These are phyloP conservation scores for Haplosporangium gracile DNA, from an alignment of 192 early-diverging fungal species.

Conservation along the genomic window DNA sequence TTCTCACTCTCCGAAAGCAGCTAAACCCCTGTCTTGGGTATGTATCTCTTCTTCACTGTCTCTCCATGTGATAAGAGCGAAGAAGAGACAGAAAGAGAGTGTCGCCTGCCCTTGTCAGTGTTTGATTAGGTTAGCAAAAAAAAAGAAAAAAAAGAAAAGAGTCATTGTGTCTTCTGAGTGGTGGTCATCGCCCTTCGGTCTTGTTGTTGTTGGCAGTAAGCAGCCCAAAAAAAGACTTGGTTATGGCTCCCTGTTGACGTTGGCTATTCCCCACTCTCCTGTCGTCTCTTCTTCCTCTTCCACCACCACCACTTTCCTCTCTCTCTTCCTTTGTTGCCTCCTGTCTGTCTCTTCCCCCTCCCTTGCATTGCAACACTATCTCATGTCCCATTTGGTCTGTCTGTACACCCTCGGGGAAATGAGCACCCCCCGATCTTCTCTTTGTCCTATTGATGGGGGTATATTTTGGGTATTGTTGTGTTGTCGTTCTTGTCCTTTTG, in stretches of 20 bases:
- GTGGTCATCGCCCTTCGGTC: background rate
- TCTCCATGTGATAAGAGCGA: background rate
- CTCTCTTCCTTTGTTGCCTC: background rate
- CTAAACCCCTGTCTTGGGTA: background rate
- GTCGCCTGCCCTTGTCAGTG: background rate
- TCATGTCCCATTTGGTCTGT: background rate
- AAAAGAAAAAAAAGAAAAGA: background rate
- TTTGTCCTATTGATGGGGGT: background rate
- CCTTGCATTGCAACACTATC: background rate
- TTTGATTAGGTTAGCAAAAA: conserved; percentile 11
- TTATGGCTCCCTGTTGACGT: background rate
- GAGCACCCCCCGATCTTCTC: conserved; percentile 11
- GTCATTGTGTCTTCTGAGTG: background rate
- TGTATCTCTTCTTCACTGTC: background rate
- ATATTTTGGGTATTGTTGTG: background rate
- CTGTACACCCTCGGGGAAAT: conserved; percentile 20
- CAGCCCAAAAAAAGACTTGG: background rate
- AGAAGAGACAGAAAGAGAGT: background rate
- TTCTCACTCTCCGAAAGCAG: background rate
- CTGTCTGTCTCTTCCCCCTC: background rate
- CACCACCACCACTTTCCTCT: background rate
- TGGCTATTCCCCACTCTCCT: conserved; percentile 23
- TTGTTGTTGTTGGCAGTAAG: background rate
- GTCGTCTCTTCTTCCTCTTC: background rate
- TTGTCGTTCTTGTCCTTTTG: background rate